Base-by-base conservation (phyloP, 192 early-diverging fungal genomes). In the Backusella liffmaniae region DNA sequence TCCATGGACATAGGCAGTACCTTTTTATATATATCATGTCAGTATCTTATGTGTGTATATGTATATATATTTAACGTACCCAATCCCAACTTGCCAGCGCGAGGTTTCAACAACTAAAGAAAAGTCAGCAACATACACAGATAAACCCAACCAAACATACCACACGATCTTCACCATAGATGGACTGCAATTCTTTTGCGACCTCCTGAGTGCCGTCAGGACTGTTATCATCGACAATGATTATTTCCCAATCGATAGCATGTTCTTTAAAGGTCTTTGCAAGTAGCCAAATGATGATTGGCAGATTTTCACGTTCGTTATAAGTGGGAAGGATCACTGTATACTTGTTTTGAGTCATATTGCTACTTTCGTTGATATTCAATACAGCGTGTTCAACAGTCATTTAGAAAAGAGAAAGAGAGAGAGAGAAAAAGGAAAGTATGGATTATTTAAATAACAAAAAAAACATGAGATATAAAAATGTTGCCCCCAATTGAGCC, bases 251-350 rank as follows among this genome's bases (percentile, higher is more conserved):
- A 83, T 97, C 93, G 36, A 99, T 88, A 62, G 91, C 84, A 77
- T 93, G 74, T 72, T 96, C 92, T 49, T 87, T 82, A 77, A 99
- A 97, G 6, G 92, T 93, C 84, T 94, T 95, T 35, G 92, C 89
- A 42, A 99, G 84, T 39, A 99, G 84, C 95, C 95, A 99, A 53
- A 87, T 86, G 74, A 99, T 97, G 74, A 98, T 93, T 44, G 97
- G 97, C 79, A 99, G 85, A 86, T 99, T 99, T 76, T 96, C 92
- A 36, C 96, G 91, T 82, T 99, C 97, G 76, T 99, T 98, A 87
- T 99, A 99, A 26, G 97, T 99, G 18, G 97, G 97, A n/a, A 99
- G 84, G 53, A 99, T 89, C 3, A 99, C 96, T 13, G 94, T 94
- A 83, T 97, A 99, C 81, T 94, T 94, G 83, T 91, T 77, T 36